Evolutionary conservation across 2,329 filamentous ascomycete species (phyloP).

Genomic region (Penicillium sp.): DNA sequence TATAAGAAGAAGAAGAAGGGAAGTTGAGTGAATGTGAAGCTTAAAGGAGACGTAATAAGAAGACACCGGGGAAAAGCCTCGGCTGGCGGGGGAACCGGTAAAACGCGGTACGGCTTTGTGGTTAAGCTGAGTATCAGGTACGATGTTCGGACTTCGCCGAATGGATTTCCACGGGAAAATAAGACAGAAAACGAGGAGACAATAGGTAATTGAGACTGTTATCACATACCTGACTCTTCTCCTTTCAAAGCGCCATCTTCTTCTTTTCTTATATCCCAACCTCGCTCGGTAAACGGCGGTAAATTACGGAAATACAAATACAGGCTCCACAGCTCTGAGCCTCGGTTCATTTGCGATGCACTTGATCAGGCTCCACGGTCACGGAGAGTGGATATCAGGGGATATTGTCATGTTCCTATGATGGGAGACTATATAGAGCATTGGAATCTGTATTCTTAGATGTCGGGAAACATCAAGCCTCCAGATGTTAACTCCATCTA

Average conservation of each 20-base stretch:
- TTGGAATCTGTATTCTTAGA: too few species aligned
- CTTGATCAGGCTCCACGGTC: not conserved
- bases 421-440: too few species aligned
- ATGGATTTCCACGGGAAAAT: slow-evolving; percentile 5
- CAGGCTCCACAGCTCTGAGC: not conserved
- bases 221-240: not conserved
- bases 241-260: not conserved
- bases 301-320: slow-evolving; percentile 2
- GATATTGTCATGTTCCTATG: not conserved
- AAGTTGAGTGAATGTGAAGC: slow-evolving; percentile 13
- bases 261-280: not conserved
- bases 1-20: slow-evolving; percentile 11
- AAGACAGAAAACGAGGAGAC: not conserved
- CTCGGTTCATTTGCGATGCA: slow-evolving; percentile 7
- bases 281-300: not conserved
- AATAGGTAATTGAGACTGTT: not conserved
- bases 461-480: too few species aligned
- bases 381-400: not conserved
- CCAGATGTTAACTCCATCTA: not conserved
- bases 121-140: not conserved
- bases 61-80: slow-evolving; percentile 18
- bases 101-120: slow-evolving; percentile 9
- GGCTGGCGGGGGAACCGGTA: slow-evolving; percentile 20
- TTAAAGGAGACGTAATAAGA: slow-evolving; percentile 11
- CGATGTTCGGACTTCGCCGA: not conserved